phyloP scores from a whole-genome alignment of 768 basidiomycete species.

The Suillus ampliporus region DNA sequence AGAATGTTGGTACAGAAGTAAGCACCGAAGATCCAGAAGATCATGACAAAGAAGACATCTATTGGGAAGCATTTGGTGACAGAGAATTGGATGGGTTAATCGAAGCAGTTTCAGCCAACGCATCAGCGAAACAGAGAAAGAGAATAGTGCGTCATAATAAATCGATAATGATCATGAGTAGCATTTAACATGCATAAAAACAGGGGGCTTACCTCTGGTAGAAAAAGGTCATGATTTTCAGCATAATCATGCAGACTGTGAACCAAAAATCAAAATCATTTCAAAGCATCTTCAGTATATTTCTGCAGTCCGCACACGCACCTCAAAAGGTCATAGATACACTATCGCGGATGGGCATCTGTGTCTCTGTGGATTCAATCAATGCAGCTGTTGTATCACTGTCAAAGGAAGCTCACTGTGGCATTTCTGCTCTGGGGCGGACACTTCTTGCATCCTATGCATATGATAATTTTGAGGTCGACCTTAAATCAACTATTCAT shows the following conservation, averaged over 20 bases:
- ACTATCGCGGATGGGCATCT: slow-evolving; percentile 37
- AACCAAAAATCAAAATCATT: slow-evolving; percentile 27
- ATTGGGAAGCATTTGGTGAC: slow-evolving; percentile 16
- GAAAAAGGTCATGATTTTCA: slow-evolving; percentile 19
- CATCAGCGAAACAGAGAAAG: not conserved
- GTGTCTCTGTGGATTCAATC: slow-evolving; percentile 33
- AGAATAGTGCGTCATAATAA: not conserved
- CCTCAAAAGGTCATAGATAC: slow-evolving; percentile 37
- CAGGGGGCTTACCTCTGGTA: not conserved
- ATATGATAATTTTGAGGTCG: slow-evolving; percentile 52
- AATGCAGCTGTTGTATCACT: slow-evolving; percentile 31
- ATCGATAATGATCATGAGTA: not conserved
- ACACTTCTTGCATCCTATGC: slow-evolving; percentile 35
- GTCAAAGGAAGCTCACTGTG: slow-evolving; percentile 25
- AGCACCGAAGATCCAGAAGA: not conserved
- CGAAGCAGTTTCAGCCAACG: not conserved
- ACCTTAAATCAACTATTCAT: slow-evolving; percentile 35
- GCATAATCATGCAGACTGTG: slow-evolving; percentile 36
- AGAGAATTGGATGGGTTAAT: slow-evolving; percentile 11
- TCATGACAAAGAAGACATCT: not conserved
- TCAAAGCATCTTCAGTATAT: slow-evolving; percentile 19
- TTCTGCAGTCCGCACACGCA: slow-evolving; percentile 30
- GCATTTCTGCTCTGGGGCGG: slow-evolving; percentile 28
- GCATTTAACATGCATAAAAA: not conserved
- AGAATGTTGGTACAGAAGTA: not conserved